These are phyloP conservation scores for Linum usitatissimum DNA, from an alignment of 345 rosid species.

Conservation along the genomic window DNA sequence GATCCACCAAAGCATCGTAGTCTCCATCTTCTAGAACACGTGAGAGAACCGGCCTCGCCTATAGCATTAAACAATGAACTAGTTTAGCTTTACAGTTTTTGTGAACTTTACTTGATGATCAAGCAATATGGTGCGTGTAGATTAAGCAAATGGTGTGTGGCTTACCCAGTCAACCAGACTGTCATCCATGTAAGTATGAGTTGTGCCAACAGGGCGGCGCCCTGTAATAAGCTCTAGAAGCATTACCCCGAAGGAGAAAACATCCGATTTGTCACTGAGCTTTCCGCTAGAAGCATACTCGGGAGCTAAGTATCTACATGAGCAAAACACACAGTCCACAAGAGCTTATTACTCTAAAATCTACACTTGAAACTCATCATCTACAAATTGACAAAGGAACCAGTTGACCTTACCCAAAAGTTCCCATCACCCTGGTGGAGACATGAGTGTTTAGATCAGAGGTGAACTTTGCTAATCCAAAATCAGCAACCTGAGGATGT, in stretches of 20 bases:
- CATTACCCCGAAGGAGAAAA: conserved; percentile 12
- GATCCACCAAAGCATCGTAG: conserved; percentile 18
- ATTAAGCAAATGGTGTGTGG: not conserved
- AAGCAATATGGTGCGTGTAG: not conserved
- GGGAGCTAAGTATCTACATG: conserved; percentile 14
- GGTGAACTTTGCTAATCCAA: conserved; percentile 18
- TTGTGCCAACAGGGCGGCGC: conserved; percentile 7
- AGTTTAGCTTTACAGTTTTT: not conserved
- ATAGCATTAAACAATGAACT: not conserved
- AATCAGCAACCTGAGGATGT: conserved; percentile 16
- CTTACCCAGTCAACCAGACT: conserved; percentile 16
- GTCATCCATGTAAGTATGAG: conserved; percentile 1
- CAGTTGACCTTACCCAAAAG: conserved; percentile 13
- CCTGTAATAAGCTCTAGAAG: conserved; percentile 20
- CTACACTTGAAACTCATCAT: not conserved
- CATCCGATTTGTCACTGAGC: conserved; percentile 15
- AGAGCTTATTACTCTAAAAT: not conserved
- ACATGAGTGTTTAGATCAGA: conserved; percentile 11
- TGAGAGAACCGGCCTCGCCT: conserved; percentile 17
- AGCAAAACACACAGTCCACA: not conserved
- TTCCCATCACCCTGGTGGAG: conserved; percentile 19
- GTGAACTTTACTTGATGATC: not conserved
- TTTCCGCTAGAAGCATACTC: conserved; percentile 19
- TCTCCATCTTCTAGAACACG: conserved; percentile 31
- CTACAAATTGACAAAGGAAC: not conserved